phyloP scores from a whole-genome alignment of 805 yeast species.

The Metschnikowia drakensbergensis region DNA sequence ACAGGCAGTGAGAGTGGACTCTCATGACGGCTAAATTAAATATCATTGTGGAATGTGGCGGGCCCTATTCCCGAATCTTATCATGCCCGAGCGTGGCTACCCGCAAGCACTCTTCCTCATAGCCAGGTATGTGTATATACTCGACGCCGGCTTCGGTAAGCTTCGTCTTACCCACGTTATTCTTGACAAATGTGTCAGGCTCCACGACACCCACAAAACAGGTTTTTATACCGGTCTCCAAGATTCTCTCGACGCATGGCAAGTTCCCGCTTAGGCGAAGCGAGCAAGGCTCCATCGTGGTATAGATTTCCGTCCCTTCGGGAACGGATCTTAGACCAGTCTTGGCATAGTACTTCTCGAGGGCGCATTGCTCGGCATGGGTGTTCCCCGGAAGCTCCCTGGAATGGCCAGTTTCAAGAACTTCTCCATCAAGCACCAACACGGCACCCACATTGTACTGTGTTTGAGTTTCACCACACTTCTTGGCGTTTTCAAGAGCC shows the following conservation, averaged over 20 bases:
- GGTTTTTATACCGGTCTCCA: conserved; percentile 54
- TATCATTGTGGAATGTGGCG: not conserved
- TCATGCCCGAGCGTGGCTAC: conserved; percentile 76
- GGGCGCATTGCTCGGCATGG: conserved; percentile 95
- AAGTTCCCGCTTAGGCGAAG: conserved; percentile 81
- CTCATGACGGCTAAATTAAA: not conserved
- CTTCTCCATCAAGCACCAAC: conserved; percentile 53
- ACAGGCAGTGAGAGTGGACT: not conserved
- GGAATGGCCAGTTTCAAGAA: conserved; percentile 82
- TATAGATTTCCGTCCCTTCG: conserved; percentile 73
- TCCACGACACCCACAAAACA: conserved; percentile 91
- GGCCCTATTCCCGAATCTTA: conserved; percentile 9
- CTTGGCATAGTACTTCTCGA: conserved; percentile 60
- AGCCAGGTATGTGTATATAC: conserved; percentile 80
- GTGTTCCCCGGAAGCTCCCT: conserved; percentile 93
- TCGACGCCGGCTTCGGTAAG: conserved; percentile 57
- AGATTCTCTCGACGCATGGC: conserved; percentile 82
- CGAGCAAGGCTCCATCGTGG: conserved; percentile 98
- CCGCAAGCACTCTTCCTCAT: conserved; percentile 61
- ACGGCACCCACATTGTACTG: conserved; percentile 96
- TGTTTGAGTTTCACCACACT: conserved; percentile 76
- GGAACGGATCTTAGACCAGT: conserved; percentile 50
- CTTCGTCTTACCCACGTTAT: conserved; percentile 59
- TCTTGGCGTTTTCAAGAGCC: conserved; percentile 74
- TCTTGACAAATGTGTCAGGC: conserved; percentile 82